Conservation (phyloP, 75 land plant genomes). For the Adiantum capillusveneris region DNA sequence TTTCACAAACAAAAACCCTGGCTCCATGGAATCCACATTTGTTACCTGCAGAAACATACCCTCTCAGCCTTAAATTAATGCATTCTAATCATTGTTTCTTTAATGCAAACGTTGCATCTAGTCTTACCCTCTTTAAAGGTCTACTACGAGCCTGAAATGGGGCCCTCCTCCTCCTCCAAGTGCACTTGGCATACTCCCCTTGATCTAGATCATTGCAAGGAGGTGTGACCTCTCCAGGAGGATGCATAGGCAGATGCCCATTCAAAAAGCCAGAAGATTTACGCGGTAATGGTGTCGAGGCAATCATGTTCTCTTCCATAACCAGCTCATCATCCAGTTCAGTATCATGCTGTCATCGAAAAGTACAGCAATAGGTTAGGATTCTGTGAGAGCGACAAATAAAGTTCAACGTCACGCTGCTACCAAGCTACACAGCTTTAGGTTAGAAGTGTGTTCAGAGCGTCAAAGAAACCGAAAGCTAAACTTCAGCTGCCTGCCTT, state of each 20-base stretch:
- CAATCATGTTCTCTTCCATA: not conserved
- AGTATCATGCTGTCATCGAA: conserved; percentile 1
- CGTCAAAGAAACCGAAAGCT: no score
- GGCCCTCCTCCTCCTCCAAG: conserved; percentile 12
- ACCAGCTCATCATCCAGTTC: conserved; percentile 3
- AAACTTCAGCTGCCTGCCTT: no score
- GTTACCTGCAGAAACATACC: conserved; percentile 14
- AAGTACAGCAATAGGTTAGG: no score
- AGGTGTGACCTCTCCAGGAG: conserved; percentile 1
- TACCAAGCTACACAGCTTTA: no score
- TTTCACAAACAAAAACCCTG: conserved; percentile 72
- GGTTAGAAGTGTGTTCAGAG: no score
- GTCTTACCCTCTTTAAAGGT: conserved; percentile 20
- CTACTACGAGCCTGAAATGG: conserved; percentile 16
- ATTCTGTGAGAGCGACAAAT: no score
- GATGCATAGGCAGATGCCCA: conserved; percentile 4
- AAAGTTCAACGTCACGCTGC: no score
- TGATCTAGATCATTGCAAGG: conserved; percentile 12
- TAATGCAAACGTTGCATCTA: not conserved
- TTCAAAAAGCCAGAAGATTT: conserved; percentile 13
- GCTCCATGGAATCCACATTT: conserved; percentile 55
- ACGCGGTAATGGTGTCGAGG: not conserved
- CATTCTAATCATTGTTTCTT: not conserved
- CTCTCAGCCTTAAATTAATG: no score
- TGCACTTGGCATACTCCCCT: conserved; percentile 14